Conservation (phyloP, 176 grass and related monocot genomes). For the Lolium rigidum region DNA sequence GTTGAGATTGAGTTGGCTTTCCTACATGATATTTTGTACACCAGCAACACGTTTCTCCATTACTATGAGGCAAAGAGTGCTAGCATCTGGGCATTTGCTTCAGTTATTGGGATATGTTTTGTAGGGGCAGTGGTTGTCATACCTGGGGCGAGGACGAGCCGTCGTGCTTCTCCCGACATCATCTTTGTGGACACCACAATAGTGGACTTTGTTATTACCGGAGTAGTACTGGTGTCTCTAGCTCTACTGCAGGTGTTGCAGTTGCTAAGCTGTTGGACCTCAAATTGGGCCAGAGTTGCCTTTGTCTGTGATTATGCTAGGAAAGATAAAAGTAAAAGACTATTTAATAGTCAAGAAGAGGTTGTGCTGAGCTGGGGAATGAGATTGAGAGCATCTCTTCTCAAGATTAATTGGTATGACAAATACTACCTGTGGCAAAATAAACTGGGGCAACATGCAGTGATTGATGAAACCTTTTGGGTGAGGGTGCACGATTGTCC, state of each 20-base stretch:
- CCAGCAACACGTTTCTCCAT: constrained; percentile 2
- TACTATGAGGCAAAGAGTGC: not conserved
- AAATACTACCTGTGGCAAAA: too few species aligned
- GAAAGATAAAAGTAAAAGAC: not conserved
- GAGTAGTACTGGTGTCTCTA: constrained; percentile 18
- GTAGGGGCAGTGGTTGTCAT: constrained; percentile 6
- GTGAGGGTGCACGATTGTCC: too few species aligned
- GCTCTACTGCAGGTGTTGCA: constrained; percentile 24
- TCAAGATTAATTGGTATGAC: too few species aligned
- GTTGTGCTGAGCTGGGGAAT: too few species aligned
- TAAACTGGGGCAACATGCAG: too few species aligned
- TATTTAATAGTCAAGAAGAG: too few species aligned
- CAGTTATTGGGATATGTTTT: constrained; percentile 23
- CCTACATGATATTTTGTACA: not conserved
- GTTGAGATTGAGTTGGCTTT: constrained; percentile 34
- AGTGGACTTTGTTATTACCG: not conserved
- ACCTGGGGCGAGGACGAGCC: not conserved
- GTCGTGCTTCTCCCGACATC: too few species aligned
- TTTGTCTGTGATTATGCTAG: not conserved
- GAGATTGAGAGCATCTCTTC: too few species aligned
- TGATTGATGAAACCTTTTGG: too few species aligned
- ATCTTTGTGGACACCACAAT: not conserved
- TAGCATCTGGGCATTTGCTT: not conserved
- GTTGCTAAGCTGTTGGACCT: constrained; percentile 25
- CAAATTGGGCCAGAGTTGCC: constrained; percentile 18